phyloP scores from a whole-genome alignment of 805 yeast species.

The Ogataea dorogensis region DNA sequence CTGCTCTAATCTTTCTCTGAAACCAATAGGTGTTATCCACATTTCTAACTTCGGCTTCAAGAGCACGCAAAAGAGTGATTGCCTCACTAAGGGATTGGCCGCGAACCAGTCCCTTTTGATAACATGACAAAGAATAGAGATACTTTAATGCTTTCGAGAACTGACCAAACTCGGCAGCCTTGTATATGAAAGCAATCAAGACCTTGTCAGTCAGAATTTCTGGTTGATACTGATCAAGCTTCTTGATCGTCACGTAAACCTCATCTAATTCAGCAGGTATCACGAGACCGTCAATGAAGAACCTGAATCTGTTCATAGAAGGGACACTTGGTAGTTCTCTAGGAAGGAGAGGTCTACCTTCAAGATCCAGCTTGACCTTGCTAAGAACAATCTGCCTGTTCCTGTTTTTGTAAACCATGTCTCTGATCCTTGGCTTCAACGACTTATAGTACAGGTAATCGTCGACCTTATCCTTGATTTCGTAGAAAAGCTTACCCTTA shows the following conservation, averaged over 20 bases:
- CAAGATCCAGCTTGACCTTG: constrained; percentile 24
- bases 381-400: constrained; percentile 23
- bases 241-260: constrained; percentile 16
- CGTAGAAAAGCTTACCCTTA: constrained; percentile 11
- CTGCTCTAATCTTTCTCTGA: constrained; percentile 17
- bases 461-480: constrained; percentile 30
- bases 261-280: constrained; percentile 25
- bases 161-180: constrained; percentile 25
- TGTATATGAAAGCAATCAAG: constrained; percentile 27
- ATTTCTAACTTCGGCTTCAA: constrained; percentile 21
- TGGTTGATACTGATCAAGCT: constrained; percentile 18
- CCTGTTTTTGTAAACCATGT: constrained; percentile 26
- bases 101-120: constrained; percentile 13
- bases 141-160: constrained; percentile 19
- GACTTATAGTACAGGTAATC: constrained; percentile 28
- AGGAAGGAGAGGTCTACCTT: constrained; percentile 30
- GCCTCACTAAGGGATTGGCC: constrained; percentile 25
- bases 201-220: constrained; percentile 24
- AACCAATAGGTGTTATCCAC: constrained; percentile 19
- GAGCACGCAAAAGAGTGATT: constrained; percentile 25
- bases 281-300: constrained; percentile 26
- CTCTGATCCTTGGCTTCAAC: constrained; percentile 23
- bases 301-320: constrained; percentile 24
- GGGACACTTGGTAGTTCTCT: constrained; percentile 27
- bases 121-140: constrained; percentile 22